These are phyloP conservation scores for Russula abietina DNA, from an alignment of 768 basidiomycete genomes.

Conservation along the genomic window DNA sequence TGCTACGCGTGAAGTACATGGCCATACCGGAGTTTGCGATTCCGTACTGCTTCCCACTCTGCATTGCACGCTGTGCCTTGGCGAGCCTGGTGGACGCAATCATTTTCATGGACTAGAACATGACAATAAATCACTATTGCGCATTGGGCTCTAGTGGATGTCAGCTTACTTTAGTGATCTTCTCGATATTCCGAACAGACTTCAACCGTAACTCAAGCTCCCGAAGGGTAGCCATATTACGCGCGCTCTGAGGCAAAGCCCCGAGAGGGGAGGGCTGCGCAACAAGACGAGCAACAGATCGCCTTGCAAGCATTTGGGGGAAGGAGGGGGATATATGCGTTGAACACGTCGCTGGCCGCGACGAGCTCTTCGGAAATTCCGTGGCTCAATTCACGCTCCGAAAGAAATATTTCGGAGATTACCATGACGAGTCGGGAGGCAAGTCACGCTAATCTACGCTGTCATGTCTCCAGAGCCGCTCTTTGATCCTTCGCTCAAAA, in stretches of 20 bases:
- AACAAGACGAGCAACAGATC: conserved; percentile 41
- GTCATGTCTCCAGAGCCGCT: conserved; percentile 70
- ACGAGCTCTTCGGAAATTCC: conserved; percentile 15
- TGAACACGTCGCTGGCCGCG: conserved; percentile 23
- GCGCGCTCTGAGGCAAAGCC: conserved; percentile 44
- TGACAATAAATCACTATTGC: conserved; percentile 12
- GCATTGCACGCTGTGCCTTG: conserved; percentile 93
- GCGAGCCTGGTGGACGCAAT: conserved; percentile 96
- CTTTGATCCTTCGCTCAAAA: conserved; percentile 76
- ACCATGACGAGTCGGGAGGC: neutral
- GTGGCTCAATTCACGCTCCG: conserved; percentile 21
- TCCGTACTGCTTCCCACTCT: conserved; percentile 87
- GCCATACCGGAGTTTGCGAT: conserved; percentile 79
- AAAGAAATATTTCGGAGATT: conserved; percentile 9
- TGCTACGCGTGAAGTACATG: neutral
- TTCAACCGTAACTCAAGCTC: conserved; percentile 95
- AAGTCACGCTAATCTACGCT: conserved; percentile 17
- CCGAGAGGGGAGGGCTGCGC: conserved; percentile 37
- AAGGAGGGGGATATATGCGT: conserved; percentile 10
- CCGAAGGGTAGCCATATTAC: conserved; percentile 95
- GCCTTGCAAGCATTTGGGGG: conserved; percentile 44
- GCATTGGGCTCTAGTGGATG: neutral
- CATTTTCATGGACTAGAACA: conserved; percentile 89
- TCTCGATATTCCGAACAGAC: conserved; percentile 97
- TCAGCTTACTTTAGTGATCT: conserved; percentile 90